These are phyloP conservation scores for Dactylellina sp. DNA, from an alignment of 2,329 filamentous ascomycete genomes.

Conservation along the genomic window DNA sequence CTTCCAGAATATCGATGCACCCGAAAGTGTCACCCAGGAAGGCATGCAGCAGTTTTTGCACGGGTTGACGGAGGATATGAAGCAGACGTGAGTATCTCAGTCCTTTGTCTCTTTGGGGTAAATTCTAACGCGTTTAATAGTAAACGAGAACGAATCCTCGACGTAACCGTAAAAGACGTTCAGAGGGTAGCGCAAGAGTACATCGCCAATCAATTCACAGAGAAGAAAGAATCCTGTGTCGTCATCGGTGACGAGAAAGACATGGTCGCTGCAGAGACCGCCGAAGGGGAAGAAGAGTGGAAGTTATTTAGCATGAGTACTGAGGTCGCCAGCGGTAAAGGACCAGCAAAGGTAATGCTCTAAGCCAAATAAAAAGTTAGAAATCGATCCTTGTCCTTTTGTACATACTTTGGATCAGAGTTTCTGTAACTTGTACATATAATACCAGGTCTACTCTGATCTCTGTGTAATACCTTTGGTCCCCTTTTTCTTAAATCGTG, in stretches of 20 bases:
- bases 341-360: constrained; percentile 41
- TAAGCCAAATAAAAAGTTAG: constrained; percentile 44
- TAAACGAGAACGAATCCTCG: constrained; percentile 84
- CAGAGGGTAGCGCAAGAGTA: constrained; percentile 83
- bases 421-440: constrained; percentile 21
- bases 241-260: constrained; percentile 86
- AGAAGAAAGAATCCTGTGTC: constrained; percentile 70
- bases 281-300: constrained; percentile 72
- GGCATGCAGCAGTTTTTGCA: constrained; percentile 87
- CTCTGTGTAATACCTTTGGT: background rate
- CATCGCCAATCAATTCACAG: constrained; percentile 74
- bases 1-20: constrained; percentile 92
- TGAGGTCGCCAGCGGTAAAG: constrained; percentile 60
- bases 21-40: constrained; percentile 85
- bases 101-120: background rate
- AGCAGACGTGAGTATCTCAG: constrained; percentile 68
- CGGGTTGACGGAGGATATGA: constrained; percentile 88
- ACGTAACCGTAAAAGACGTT: constrained; percentile 84
- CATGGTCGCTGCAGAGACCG: constrained; percentile 69
- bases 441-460: constrained; percentile 42
- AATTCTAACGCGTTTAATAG: constrained; percentile 59
- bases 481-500: background rate
- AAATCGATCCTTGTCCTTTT: constrained; percentile 10
- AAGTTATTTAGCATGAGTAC: constrained; percentile 79
- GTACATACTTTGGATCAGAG: constrained; percentile 39